Base-by-base conservation (phyloP, 768 basidiomycete genomes). In the Pleurotus eryngii region DNA sequence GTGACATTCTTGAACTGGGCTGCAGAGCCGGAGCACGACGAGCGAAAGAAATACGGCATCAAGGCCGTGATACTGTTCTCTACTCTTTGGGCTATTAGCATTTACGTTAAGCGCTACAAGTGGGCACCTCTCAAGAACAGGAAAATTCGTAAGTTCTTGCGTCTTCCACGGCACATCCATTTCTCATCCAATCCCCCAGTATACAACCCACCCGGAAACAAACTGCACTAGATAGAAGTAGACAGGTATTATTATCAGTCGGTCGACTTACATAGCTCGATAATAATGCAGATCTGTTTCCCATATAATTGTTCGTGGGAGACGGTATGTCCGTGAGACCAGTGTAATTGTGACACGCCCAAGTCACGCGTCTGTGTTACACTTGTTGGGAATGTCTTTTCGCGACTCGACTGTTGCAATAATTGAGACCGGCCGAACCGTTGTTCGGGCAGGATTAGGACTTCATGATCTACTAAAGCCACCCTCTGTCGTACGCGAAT, bases 1-100 rank as follows among this genome's bases (percentile, higher is more conserved):
- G 84, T 84, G 46, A 92, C 90, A 2, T 98, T 98, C 88, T 76
- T 98, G 49, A 86, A 85, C 76, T 98, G 95, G 95, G 92, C 96
- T 15, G 85, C 97, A 57, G 97, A 99, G 72, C 97, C 97, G 27
- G 97, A 99, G 72, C 91, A 95, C 66, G 97, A 99, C 68, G 90
- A 95, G 70, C 82, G 97, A 71, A 98, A 99, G 81, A 95, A 93
- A 82, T 87, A 88, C 69, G 96, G 97, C 63, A 78, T 98, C 72
- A 95, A 98, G 76, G 95, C 94, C 18, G 85, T 95, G 64, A 95
- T 98, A 69, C 79, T 98, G 69, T 90, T 98, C 76, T 92, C 95
- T 43, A 74, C 86, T 11, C 77, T 98, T 70, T 89, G 86, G 54
- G 85, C 84, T 15, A 66, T 96, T 69, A 87, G 86, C 63, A 68